phyloP scores from a whole-genome alignment of 2,329 filamentous ascomycete genomes.

The Pseudogymnoascus sp. region DNA sequence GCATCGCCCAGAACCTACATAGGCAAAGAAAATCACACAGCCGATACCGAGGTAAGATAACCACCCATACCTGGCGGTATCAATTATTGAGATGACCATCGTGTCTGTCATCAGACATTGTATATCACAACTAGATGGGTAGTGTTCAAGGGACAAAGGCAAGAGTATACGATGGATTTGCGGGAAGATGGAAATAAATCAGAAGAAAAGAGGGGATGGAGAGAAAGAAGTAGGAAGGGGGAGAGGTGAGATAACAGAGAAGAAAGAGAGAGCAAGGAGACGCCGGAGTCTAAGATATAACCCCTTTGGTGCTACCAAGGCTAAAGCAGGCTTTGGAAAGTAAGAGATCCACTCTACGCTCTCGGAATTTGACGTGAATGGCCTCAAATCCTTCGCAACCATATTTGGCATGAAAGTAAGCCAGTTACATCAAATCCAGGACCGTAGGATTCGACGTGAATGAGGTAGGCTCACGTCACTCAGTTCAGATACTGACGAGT shows the following conservation, averaged over 20 bases:
- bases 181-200: not conserved
- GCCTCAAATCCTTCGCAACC: not conserved
- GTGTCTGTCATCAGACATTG: too few species aligned
- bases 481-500: not conserved
- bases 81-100: not conserved
- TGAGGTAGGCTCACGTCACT: not conserved
- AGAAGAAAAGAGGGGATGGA: not conserved
- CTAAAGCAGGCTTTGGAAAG: not conserved
- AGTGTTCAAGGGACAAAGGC: not conserved
- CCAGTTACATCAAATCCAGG: not conserved
- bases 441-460: not conserved
- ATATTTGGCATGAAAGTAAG: not conserved
- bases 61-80: not conserved
- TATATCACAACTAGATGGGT: not conserved
- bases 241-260: not conserved
- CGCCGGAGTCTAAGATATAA: not conserved
- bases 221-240: not conserved
- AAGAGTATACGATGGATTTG: not conserved
- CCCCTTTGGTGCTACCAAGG: not conserved
- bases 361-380: not conserved
- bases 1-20: not conserved
- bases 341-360: not conserved
- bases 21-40: not conserved
- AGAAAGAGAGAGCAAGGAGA: not conserved
- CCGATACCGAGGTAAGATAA: not conserved